Evolutionary conservation across 2,329 filamentous ascomycete genomes (phyloP).

Genomic region (Aspergillus hiratsukae): DNA sequence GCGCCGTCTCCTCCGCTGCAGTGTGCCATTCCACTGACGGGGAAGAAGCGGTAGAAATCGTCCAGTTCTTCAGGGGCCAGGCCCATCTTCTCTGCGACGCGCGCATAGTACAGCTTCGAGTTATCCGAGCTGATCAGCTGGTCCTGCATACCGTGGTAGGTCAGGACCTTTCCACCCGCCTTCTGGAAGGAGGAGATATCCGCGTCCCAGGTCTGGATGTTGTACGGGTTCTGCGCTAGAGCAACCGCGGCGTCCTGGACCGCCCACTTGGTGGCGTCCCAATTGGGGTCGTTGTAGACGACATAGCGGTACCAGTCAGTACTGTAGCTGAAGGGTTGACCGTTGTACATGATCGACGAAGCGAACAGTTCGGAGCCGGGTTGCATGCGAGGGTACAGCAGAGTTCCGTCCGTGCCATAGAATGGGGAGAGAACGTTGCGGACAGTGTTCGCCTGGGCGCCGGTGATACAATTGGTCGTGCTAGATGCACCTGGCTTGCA

Average conservation of each 20-base stretch:
- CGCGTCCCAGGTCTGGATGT: constrained; percentile 46
- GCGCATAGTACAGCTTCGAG: constrained; percentile 50
- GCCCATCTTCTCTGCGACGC: constrained; percentile 39
- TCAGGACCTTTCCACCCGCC: constrained; percentile 40
- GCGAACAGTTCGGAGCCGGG: constrained; percentile 27
- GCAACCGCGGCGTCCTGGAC: constrained; percentile 36
- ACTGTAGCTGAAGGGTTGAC: constrained; percentile 34
- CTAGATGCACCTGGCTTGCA: constrained; percentile 20
- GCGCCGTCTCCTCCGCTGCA: constrained; percentile 43
- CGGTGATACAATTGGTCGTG: constrained; percentile 25
- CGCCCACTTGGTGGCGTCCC: constrained; percentile 36
- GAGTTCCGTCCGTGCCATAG: constrained; percentile 27
- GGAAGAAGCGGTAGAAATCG: constrained; percentile 47
- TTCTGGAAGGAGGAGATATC: constrained; percentile 46
- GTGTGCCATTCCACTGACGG: constrained; percentile 53
- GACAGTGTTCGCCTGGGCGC: constrained; percentile 26
- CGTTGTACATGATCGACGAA: constrained; percentile 31
- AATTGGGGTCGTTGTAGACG: constrained; percentile 39
- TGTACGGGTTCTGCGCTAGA: constrained; percentile 41
- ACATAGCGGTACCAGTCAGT: constrained; percentile 44
- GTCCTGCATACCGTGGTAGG: constrained; percentile 42
- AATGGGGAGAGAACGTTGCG: constrained; percentile 29
- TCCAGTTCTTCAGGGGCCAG: constrained; percentile 29
- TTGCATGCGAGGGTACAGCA: constrained; percentile 34
- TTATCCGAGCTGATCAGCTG: constrained; percentile 51